These are phyloP conservation scores for Torulaspora indica DNA, from an alignment of 805 yeast genomes.

Conservation along the genomic window DNA sequence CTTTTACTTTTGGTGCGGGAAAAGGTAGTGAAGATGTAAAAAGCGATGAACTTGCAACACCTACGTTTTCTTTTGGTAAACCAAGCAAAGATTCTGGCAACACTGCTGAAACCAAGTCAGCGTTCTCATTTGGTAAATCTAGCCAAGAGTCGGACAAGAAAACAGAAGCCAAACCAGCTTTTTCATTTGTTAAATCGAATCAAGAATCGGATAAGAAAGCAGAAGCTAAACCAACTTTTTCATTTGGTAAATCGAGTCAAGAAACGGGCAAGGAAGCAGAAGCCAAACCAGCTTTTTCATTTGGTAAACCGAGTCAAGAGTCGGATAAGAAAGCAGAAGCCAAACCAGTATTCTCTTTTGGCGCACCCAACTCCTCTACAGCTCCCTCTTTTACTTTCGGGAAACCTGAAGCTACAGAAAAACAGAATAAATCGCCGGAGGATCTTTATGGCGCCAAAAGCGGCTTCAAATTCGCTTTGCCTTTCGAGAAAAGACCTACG, in stretches of 20 bases:
- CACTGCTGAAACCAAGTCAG: too few relatives aligned
- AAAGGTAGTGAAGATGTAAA: constrained; percentile 4
- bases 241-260: constrained; percentile 17
- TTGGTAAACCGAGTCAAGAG: constrained; percentile 16
- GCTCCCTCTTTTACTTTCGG: constrained; percentile 26
- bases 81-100: too few relatives aligned
- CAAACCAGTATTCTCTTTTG: constrained; percentile 23
- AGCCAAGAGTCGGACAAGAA: too few relatives aligned
- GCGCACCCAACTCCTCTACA: constrained; percentile 9
- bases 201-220: constrained; percentile 5
- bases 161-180: not conserved
- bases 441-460: constrained; percentile 17
- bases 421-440: constrained; percentile 2
- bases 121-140: too few relatives aligned
- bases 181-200: constrained; percentile 20
- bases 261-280: constrained; percentile 4
- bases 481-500: constrained; percentile 30
- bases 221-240: constrained; percentile 18
- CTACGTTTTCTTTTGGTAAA: constrained; percentile 9
- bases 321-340: constrained; percentile 3
- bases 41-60: constrained; percentile 8
- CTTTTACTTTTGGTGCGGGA: constrained; percentile 11
- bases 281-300: constrained; percentile 20
- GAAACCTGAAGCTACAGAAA: constrained; percentile 5
- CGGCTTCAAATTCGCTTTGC: constrained; percentile 35